Percentiles rank a stretch among this genome's conserved stretches.
Conservation (phyloP, 176 grass and related monocot species). For the Avena atlantica region DNA sequence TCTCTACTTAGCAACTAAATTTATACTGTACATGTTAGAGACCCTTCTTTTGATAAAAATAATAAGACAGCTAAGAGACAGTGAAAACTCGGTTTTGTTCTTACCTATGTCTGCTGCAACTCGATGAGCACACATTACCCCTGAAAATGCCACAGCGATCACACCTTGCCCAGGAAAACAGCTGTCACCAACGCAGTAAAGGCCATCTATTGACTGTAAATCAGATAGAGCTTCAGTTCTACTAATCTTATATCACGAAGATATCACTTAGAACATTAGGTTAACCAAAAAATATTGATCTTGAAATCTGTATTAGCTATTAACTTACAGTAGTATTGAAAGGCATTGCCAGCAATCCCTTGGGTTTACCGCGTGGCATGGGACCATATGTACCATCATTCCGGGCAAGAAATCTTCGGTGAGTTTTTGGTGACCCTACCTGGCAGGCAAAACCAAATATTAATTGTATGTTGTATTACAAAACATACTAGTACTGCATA, state of each 20-base stretch:
- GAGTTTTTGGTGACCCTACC: constrained; percentile 97
- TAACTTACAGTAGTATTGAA: constrained; percentile 94
- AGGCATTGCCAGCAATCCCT: constrained; percentile 93
- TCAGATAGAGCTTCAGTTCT: constrained; percentile 21
- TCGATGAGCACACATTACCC: constrained; percentile 94
- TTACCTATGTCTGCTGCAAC: constrained; percentile 97
- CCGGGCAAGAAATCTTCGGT: constrained; percentile 91
- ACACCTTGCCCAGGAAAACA: constrained; percentile 98
- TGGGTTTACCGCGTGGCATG: constrained; percentile 81
- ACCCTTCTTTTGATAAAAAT: not conserved
- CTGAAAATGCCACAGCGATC: constrained; percentile 95
- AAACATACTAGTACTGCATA: not conserved
- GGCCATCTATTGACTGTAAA: constrained; percentile 86
- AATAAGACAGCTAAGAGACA: constrained; percentile 18
- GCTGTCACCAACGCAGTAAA: constrained; percentile 95
- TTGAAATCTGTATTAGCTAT: not conserved
- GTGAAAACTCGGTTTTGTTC: not conserved
- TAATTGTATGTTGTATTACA: constrained; percentile 1
- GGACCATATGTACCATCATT: constrained; percentile 92
- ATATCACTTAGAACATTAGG: not conserved
- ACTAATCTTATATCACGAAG: constrained; percentile 19
- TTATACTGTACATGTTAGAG: constrained; percentile 2
- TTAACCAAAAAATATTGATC: constrained; percentile 21
- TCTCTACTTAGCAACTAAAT: constrained; percentile 1
- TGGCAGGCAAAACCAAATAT: constrained; percentile 42